Percentiles rank a stretch among this genome's conserved stretches.
phyloP scores from a whole-genome alignment of 352 stramenopile genomes.

The Pelagophyceae sp. region DNA sequence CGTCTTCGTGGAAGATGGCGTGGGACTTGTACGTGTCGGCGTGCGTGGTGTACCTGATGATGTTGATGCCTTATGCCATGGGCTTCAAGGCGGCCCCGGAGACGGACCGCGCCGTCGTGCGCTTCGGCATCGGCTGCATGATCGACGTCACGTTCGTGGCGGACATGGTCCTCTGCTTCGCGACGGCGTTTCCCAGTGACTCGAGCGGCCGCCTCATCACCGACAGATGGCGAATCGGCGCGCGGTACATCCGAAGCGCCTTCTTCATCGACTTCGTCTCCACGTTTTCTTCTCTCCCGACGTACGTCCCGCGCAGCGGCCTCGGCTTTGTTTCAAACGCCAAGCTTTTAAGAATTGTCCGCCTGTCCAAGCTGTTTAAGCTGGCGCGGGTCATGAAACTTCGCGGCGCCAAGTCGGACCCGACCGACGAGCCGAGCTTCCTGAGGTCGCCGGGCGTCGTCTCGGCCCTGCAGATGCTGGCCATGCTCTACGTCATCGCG shows the following conservation, averaged over 20 bases:
- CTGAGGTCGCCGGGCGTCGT: not conserved
- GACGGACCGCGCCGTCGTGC: not conserved
- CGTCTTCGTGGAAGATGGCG: no score
- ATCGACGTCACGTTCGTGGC: not conserved
- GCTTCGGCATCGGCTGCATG: not conserved
- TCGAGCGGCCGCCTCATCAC: not conserved
- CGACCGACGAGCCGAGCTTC: not conserved
- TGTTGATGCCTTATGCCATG: constrained; percentile 8
- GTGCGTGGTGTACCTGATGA: constrained; percentile 3
- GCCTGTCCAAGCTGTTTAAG: constrained; percentile 6
- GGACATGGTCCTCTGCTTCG: constrained; percentile 3
- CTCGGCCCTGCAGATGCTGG: not conserved
- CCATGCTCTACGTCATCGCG: constrained; percentile 4
- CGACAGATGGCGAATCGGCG: not conserved
- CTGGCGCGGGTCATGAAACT: not conserved
- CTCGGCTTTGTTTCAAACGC: not conserved
- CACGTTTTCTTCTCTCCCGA: not conserved
- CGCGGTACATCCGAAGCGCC: not conserved
- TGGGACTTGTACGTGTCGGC: not conserved
- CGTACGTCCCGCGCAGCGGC: not conserved
- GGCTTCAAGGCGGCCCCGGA: not conserved
- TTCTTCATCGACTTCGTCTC: constrained; percentile 1
- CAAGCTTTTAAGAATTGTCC: not conserved
- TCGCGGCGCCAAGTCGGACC: not conserved
- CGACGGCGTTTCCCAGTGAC: not conserved